Evolutionary conservation across 306 rosid species (phyloP), one percentile per base, ranked within the genome.

Genomic region (Cucurbita moschata): DNA sequence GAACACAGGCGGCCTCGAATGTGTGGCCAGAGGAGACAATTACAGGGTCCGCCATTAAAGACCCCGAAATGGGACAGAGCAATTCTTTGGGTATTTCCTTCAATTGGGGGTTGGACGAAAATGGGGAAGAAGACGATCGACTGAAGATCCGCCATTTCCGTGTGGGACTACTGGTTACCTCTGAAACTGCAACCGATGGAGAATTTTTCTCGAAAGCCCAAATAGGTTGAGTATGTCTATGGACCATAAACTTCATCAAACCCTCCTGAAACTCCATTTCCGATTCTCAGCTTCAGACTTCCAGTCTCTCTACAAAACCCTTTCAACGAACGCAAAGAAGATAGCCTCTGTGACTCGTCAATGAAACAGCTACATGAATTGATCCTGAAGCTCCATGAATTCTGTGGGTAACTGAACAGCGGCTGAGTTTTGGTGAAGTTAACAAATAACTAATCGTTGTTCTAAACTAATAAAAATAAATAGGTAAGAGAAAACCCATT

Each of bases 21-120:
- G 97, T 88, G 76, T 95, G 96, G 39, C 99, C 99, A 0, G 99
- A 91, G 47, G 97, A 77, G 77, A 91, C 89, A 42, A 95, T 95
- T 2, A 95, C 96, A 0, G 99, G 99, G 78, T 95, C 96, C 8
- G 83, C 87, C 96, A 95, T 95, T 52, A 95, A 80, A 52, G 85
- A 77, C 14, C 88, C 85, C 2, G 90, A 72, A 62, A 94, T 81
- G 50, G 97, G 96, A 51, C 99, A 94, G 21, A 94, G 75, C 66
- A 94, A 91, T 73, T 94, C 99, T 47, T 71, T 86, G 0, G 99
- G 97, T 0, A 87, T 79, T 18, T 71, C 71, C 47, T 73, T 82
- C 16, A 51, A 37, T 12, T 50, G 74, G 74, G 78, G 82, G 51
- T 79, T 84, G 13, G 81, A 74, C 10, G 85, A 52, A 44, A 67